These are phyloP conservation scores for Dioszegia crocea DNA, from an alignment of 768 basidiomycete species.

Conservation along the genomic window DNA sequence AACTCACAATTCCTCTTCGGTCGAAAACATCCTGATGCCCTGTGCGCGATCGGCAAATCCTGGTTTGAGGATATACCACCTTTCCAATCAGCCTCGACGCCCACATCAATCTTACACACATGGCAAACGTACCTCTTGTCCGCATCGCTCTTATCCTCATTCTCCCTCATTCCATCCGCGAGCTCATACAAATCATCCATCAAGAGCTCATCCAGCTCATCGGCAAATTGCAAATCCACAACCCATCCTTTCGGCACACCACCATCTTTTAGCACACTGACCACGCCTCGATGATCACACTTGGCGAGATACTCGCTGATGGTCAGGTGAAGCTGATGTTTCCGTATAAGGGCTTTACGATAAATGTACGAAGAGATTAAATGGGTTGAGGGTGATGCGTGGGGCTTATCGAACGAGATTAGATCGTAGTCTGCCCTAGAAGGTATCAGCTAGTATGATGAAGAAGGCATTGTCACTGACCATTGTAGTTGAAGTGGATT, in stretches of 20 bases:
- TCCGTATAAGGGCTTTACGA: constrained; percentile 88
- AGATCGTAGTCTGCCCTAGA: constrained; percentile 80
- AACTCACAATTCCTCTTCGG: constrained; percentile 62
- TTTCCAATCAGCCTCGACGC: constrained; percentile 12
- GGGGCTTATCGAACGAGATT: constrained; percentile 71
- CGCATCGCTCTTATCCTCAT: constrained; percentile 37
- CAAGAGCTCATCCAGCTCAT: constrained; percentile 92
- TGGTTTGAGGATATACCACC: constrained; percentile 95
- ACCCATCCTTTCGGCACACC: constrained; percentile 73
- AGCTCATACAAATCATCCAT: constrained; percentile 90
- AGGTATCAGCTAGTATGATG: background rate
- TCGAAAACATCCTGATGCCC: constrained; percentile 86
- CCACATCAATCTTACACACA: too few relatives aligned
- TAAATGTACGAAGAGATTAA: constrained; percentile 81
- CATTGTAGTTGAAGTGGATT: constrained; percentile 38
- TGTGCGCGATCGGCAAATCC: constrained; percentile 95
- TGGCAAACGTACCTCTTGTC: constrained; percentile 4
- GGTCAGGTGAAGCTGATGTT: constrained; percentile 79
- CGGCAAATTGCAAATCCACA: constrained; percentile 79
- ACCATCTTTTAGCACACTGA: constrained; percentile 54
- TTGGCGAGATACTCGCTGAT: constrained; percentile 71
- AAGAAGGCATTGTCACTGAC: constrained; percentile 14
- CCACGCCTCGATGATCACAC: constrained; percentile 52
- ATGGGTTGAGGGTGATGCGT: constrained; percentile 52
- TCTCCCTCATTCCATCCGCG: constrained; percentile 58